A percentile compares a stretch with the other conserved stretches of the same genome.
Evolutionary conservation across 345 rosid species (phyloP).

Genomic region (Boechera stricta): DNA sequence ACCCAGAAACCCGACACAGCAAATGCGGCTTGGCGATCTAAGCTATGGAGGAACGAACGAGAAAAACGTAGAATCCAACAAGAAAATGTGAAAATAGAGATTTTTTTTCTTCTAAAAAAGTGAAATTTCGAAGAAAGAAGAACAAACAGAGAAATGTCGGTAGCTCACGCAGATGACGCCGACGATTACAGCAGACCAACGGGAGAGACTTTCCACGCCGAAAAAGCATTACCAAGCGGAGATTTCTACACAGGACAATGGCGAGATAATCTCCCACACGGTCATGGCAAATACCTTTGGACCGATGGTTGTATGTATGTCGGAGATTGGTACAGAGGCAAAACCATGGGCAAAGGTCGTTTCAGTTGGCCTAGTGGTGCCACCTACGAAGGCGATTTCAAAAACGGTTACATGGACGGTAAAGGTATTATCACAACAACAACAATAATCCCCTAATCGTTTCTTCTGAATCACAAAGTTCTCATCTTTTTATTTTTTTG

Average conservation of each 20-base stretch:
- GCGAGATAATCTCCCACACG: slow-evolving; percentile 73
- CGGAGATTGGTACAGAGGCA: slow-evolving; percentile 85
- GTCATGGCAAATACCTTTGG: slow-evolving; percentile 88
- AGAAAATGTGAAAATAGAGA: slow-evolving; percentile 43
- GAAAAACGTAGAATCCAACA: slow-evolving; percentile 25
- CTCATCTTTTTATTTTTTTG: background rate
- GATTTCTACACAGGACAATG: slow-evolving; percentile 92
- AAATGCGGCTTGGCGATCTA: slow-evolving; percentile 32
- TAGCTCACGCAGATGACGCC: slow-evolving; percentile 91
- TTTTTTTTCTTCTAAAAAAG: slow-evolving; percentile 27
- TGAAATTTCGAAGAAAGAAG: slow-evolving; percentile 56
- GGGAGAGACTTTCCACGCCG: slow-evolving; percentile 56
- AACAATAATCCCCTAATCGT: background rate
- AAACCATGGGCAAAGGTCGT: slow-evolving; percentile 77
- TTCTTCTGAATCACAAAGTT: background rate
- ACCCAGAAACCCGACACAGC: slow-evolving; percentile 8
- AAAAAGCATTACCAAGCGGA: slow-evolving; percentile 63
- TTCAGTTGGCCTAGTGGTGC: slow-evolving; percentile 96
- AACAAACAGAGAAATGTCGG: slow-evolving; percentile 61
- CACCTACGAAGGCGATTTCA: slow-evolving; percentile 95
- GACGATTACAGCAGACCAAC: slow-evolving; percentile 57
- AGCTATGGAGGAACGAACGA: slow-evolving; percentile 34
- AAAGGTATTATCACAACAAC: slow-evolving; percentile 48
- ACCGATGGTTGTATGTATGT: slow-evolving; percentile 93
- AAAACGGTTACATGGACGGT: slow-evolving; percentile 87